Evolutionary conservation across 257 asterid species (phyloP).

Genomic region (Solanum lignicaule): DNA sequence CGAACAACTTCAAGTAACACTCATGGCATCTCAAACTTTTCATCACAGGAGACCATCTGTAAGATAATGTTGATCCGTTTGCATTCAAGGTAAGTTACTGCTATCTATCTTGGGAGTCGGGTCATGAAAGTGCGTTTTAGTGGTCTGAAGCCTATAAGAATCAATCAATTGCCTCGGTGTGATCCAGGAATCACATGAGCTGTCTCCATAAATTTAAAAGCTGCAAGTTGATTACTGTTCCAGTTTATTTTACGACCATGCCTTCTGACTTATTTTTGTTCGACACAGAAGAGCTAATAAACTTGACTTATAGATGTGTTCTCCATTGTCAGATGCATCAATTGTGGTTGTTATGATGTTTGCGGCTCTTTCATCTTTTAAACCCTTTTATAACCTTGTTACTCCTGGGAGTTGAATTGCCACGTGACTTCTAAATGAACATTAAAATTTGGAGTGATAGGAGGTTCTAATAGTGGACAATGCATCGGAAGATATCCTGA

Average conservation of each 20-base stretch:
- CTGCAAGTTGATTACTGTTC: constrained; percentile 2
- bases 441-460: not conserved
- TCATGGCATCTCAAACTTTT: constrained; percentile 4
- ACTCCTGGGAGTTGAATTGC: not conserved
- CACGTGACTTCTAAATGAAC: not conserved
- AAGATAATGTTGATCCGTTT: constrained; percentile 2
- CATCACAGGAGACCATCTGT: not conserved
- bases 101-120: not conserved
- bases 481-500: too few relatives aligned
- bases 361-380: not conserved
- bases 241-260: not conserved
- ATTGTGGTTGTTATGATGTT: not conserved
- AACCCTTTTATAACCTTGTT: not conserved
- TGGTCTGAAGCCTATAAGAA: not conserved
- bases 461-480: too few relatives aligned
- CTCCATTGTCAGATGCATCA: not conserved
- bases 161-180: not conserved
- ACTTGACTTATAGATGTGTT: not conserved
- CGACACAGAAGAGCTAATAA: not conserved
- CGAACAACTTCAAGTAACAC: not conserved
- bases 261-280: not conserved
- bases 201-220: not conserved
- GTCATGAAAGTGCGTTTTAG: not conserved
- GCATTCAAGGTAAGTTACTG: not conserved
- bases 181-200: not conserved